phyloP scores from a whole-genome alignment of 805 yeast species.

The Candida pini region DNA sequence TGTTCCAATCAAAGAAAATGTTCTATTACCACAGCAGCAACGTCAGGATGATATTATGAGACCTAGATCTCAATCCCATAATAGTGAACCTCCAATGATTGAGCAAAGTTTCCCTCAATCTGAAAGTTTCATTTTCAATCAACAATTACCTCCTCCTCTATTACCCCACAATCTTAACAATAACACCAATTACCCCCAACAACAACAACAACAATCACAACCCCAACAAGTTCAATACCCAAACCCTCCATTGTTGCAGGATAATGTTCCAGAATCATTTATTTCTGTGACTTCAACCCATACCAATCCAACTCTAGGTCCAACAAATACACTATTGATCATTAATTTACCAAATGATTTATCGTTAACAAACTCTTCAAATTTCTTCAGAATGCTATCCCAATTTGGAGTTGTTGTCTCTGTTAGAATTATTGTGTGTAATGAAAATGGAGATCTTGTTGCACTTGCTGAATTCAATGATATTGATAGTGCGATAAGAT shows the following conservation, averaged over 20 bases:
- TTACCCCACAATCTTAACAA: too few species aligned
- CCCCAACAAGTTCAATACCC: slow-evolving; percentile 4
- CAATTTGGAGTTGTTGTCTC: slow-evolving; percentile 58
- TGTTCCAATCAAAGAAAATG: slow-evolving; percentile 22
- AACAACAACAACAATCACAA: slow-evolving; percentile 9
- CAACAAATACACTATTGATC: slow-evolving; percentile 71
- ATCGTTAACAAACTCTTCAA: slow-evolving; percentile 42
- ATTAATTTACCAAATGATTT: slow-evolving; percentile 64
- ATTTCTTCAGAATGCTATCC: slow-evolving; percentile 45
- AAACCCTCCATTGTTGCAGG: slow-evolving; percentile 34
- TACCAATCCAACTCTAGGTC: slow-evolving; percentile 64
- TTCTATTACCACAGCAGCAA: slow-evolving; percentile 2
- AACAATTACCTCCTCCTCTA: too few species aligned
- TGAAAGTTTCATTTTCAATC: too few species aligned
- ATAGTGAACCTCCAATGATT: slow-evolving; percentile 13
- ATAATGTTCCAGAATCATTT: slow-evolving; percentile 55
- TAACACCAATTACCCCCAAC: too few species aligned
- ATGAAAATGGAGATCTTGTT: slow-evolving; percentile 26
- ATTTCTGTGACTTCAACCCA: slow-evolving; percentile 64
- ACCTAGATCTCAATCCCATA: slow-evolving; percentile 39
- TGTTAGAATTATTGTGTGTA: slow-evolving; percentile 50
- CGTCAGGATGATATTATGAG: slow-evolving; percentile 17
- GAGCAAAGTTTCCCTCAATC: slow-evolving; percentile 7
- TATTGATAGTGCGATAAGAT: slow-evolving; percentile 71
- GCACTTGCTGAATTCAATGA: slow-evolving; percentile 70